These are phyloP conservation scores for Wickerhamiella allomyrinae DNA, from an alignment of 805 yeast genomes.

Conservation along the genomic window DNA sequence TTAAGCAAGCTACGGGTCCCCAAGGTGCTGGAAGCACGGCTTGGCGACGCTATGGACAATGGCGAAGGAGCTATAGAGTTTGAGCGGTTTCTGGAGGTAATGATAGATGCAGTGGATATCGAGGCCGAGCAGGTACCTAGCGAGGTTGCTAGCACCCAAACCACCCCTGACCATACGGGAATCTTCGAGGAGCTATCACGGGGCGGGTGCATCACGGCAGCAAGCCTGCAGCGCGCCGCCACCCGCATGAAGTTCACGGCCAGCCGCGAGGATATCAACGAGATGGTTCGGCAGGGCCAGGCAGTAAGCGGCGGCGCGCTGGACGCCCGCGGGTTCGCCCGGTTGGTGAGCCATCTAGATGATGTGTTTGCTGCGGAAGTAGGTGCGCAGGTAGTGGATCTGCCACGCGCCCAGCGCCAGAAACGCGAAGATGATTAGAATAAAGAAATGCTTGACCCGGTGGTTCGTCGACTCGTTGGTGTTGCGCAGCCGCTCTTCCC, in stretches of 20 bases:
- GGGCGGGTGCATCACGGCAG: constrained; percentile 16
- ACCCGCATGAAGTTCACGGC: constrained; percentile 19
- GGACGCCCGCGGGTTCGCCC: constrained; percentile 15
- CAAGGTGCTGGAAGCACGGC: constrained; percentile 7
- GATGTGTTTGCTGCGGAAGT: constrained; percentile 45
- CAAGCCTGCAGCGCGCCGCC: constrained; percentile 18
- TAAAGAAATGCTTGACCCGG: constrained; percentile 79
- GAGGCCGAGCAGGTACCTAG: no score
- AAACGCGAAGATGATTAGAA: constrained; percentile 52
- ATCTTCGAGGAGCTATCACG: neutral
- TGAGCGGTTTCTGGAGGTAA: constrained; percentile 18
- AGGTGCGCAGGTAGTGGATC: constrained; percentile 77
- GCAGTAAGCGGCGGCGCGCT: constrained; percentile 6
- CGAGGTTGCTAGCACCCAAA: no score
- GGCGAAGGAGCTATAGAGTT: constrained; percentile 20
- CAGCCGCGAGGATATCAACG: constrained; percentile 19
- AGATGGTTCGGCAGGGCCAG: constrained; percentile 20
- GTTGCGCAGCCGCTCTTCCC: constrained; percentile 89
- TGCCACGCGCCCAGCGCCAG: constrained; percentile 84
- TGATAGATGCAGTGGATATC: neutral
- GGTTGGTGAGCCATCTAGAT: constrained; percentile 21
- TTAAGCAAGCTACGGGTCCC: constrained; percentile 20
- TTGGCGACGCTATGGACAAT: constrained; percentile 16
- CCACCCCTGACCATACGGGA: no score
- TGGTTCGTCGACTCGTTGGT: constrained; percentile 93